Conservation (phyloP, 1,139 yeast species). For the Pichia sp. region DNA sequence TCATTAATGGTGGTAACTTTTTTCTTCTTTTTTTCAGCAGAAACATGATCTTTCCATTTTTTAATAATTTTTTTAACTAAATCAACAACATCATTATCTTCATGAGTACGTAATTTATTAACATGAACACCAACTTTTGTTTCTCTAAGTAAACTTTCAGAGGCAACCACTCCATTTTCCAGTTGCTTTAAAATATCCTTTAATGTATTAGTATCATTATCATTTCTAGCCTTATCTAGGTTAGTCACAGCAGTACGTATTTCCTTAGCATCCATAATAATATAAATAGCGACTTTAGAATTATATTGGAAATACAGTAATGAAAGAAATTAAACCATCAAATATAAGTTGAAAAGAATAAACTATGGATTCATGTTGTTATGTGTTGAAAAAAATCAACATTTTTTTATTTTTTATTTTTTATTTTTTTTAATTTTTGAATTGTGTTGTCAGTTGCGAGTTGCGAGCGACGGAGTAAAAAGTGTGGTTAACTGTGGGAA, state of each 20-base stretch:
- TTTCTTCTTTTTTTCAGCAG: slow-evolving; percentile 51
- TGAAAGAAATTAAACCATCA: no score
- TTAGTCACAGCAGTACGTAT: slow-evolving; percentile 62
- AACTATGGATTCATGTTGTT: no score
- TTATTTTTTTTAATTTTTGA: no score
- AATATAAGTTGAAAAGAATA: no score
- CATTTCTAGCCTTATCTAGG: slow-evolving; percentile 58
- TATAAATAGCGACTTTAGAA: no score
- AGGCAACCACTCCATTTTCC: slow-evolving; percentile 71
- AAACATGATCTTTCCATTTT: slow-evolving; percentile 87
- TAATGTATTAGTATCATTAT: slow-evolving; percentile 52
- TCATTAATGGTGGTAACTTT: neutral
- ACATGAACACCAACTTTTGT: slow-evolving; percentile 99
- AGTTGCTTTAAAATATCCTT: slow-evolving; percentile 61
- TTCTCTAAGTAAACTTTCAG: slow-evolving; percentile 77
- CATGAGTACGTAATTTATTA: slow-evolving; percentile 72
- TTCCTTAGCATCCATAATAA: slow-evolving; percentile 62
- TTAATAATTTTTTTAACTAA: slow-evolving; percentile 78
- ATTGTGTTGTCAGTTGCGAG: no score
- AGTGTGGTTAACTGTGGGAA: no score
- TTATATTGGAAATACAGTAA: no score
- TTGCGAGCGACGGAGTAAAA: no score
- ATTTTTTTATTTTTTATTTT: no score
- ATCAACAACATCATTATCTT: slow-evolving; percentile 57
- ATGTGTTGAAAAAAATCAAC: no score